Percentiles rank a stretch among this genome's conserved stretches.
These are phyloP conservation scores for Solanum chiquidenum DNA, from an alignment of 257 asterid genomes.

Conservation along the genomic window DNA sequence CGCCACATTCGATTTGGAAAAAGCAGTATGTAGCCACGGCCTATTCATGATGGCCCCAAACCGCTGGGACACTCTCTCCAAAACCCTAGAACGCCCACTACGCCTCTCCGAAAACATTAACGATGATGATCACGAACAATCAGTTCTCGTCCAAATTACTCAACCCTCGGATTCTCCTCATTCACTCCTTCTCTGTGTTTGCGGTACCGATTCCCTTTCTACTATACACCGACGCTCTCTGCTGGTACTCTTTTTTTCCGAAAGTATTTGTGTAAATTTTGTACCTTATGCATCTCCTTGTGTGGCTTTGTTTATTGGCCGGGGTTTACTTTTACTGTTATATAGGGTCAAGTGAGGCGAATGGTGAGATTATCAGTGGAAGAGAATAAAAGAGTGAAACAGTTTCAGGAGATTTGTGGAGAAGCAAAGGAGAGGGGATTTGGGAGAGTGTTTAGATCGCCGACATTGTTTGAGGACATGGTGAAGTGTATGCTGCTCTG, in stretches of 20 bases:
- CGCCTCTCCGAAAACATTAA: slow-evolving; percentile 38
- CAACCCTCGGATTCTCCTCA: slow-evolving; percentile 36
- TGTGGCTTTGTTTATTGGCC: background rate
- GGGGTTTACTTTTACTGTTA: background rate
- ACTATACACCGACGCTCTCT: slow-evolving; percentile 38
- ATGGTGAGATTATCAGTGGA: slow-evolving; percentile 66
- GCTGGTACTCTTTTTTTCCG: slow-evolving; percentile 22
- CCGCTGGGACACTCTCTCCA: slow-evolving; percentile 61
- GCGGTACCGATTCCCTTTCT: slow-evolving; percentile 30
- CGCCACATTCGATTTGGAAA: slow-evolving; percentile 36
- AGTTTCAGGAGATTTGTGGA: slow-evolving; percentile 46
- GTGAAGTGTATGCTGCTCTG: slow-evolving; percentile 77
- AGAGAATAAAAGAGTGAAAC: slow-evolving; percentile 41
- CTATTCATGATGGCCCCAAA: slow-evolving; percentile 94
- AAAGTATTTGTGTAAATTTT: background rate
- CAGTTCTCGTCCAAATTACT: slow-evolving; percentile 38
- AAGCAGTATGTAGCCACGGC: slow-evolving; percentile 82
- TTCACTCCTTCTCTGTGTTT: slow-evolving; percentile 34
- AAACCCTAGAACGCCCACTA: slow-evolving; percentile 66
- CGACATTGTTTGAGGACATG: slow-evolving; percentile 91
- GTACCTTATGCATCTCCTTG: background rate
- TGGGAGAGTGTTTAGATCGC: slow-evolving; percentile 78
- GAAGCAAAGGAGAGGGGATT: slow-evolving; percentile 50
- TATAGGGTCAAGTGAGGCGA: slow-evolving; percentile 66
- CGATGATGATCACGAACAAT: slow-evolving; percentile 20